Conservation (phyloP, 2,329 filamentous ascomycete species). For the Exserohilum rostratum region DNA sequence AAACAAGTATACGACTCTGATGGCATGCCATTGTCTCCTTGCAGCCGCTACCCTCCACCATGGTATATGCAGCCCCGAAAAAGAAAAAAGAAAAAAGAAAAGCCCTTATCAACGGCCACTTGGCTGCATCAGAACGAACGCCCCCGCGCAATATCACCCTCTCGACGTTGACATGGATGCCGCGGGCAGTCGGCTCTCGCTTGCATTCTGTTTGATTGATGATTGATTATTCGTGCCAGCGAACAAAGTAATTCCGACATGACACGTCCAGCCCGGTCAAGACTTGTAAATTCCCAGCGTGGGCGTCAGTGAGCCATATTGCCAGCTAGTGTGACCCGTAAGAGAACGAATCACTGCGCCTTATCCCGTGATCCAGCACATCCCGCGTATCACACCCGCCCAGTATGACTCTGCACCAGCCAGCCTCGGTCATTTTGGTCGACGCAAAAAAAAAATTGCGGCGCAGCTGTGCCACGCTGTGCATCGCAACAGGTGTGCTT, state of each 20-base stretch:
- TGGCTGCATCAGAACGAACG: constrained; percentile 28
- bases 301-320: constrained; percentile 10
- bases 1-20: constrained; percentile 22
- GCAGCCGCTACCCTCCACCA: constrained; percentile 29
- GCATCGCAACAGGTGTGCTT: constrained; percentile 37
- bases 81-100: background rate
- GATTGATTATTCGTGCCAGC: background rate
- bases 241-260: constrained; percentile 4
- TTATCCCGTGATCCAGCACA: constrained; percentile 26
- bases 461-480: constrained; percentile 29
- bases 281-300: constrained; percentile 5
- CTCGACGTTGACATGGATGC: constrained; percentile 2
- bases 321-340: constrained; percentile 13
- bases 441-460: constrained; percentile 25
- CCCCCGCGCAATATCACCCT: constrained; percentile 5
- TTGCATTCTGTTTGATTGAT: no score
- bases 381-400: constrained; percentile 35
- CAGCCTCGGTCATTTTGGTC: constrained; percentile 29
- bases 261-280: constrained; percentile 4
- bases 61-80: constrained; percentile 10
- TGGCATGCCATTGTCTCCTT: constrained; percentile 25
- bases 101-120: constrained; percentile 25
- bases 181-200: background rate
- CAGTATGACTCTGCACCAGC: constrained; percentile 31
- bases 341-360: constrained; percentile 12